phyloP scores from a whole-genome alignment of 2,329 filamentous ascomycete species.

The Curvularia spicifera region DNA sequence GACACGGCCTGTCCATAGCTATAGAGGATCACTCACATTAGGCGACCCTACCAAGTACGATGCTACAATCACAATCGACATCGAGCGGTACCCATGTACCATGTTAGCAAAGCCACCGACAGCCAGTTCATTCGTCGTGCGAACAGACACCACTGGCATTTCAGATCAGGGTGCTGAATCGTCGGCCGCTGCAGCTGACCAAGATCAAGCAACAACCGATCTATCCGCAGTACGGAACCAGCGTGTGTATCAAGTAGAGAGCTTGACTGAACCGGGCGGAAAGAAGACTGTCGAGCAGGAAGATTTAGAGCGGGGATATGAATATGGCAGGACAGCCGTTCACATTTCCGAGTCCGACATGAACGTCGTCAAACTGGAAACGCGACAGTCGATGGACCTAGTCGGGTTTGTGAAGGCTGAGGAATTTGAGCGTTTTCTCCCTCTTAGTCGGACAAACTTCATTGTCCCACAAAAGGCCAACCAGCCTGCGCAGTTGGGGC shows the following conservation, averaged over 20 bases:
- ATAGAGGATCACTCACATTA: constrained; percentile 78
- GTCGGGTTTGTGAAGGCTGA: constrained; percentile 82
- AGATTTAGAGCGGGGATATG: constrained; percentile 88
- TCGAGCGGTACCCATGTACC: constrained; percentile 90
- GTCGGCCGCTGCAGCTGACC: constrained; percentile 56
- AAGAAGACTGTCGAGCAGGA: constrained; percentile 84
- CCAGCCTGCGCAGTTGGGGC: constrained; percentile 79
- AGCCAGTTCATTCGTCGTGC: constrained; percentile 76
- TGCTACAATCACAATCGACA: constrained; percentile 78
- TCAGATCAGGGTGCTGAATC: constrained; percentile 62
- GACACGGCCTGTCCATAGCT: constrained; percentile 77
- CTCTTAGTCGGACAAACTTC: constrained; percentile 80
- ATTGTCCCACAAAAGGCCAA: constrained; percentile 80
- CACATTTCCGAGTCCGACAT: constrained; percentile 85
- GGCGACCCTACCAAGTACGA: constrained; percentile 77
- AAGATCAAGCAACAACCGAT: constrained; percentile 44
- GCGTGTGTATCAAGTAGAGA: constrained; percentile 81
- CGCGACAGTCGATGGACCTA: constrained; percentile 75
- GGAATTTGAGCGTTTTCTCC: constrained; percentile 83
- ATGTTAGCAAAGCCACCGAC: constrained; percentile 75
- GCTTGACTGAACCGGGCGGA: constrained; percentile 74
- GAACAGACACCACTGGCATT: constrained; percentile 51
- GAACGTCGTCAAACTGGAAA: constrained; percentile 87
- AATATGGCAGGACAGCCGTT: constrained; percentile 91
- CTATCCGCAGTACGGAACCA: constrained; percentile 76